Base-by-base conservation (phyloP, 352 stramenopile species). In the Phytophthora hybrid region DNA sequence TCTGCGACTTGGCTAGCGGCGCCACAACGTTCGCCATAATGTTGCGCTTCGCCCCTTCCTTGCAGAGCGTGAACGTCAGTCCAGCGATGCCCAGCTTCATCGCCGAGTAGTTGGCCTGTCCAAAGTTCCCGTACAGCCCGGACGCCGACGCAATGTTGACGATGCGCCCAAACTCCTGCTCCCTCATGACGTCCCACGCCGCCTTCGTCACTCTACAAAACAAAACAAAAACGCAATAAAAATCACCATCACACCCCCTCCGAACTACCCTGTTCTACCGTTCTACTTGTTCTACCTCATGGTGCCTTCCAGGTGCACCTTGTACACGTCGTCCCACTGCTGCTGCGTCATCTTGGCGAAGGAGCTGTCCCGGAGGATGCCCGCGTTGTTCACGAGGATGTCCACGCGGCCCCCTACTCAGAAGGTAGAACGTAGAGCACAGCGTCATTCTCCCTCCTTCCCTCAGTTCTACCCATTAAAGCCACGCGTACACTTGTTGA, bases 311-410 rank as follows among this genome's bases (percentile, higher is more conserved):
- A 97, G 65, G 63, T 97, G 91, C 55, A 97, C 92, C 52, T 80
- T 75, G 63, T 93, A 89, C 32, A 97, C 90, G 1, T 83, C 76
- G 52, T 97, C 80, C 90, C 90, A 97, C 37, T 97, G 84, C 52
- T 92, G 71, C 57, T 94, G 73, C 26, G 82, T 93, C 92, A 97
- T 96, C 57, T 92, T 92, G 16, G 84, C 78, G 59, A 97, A 96
- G 21, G 87, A 92, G 70, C 94, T 83, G 87, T 97, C 76, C 66
- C 96, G 83, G 79, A 99, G 77, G 78, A 94, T 92, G 11, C 88
- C 96, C 7, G 96, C 96, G 74, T 99, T 99, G 79, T 98, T 98
- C 52, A 98, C 80, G 9, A 99, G 71, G 44, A 98, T 90, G 70
- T 99, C 96, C 57, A 98, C 83, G 10, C 87, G 79, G 0, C 92